Conservation (phyloP, 75 land plant genomes). For the Cryptomeria japonica region DNA sequence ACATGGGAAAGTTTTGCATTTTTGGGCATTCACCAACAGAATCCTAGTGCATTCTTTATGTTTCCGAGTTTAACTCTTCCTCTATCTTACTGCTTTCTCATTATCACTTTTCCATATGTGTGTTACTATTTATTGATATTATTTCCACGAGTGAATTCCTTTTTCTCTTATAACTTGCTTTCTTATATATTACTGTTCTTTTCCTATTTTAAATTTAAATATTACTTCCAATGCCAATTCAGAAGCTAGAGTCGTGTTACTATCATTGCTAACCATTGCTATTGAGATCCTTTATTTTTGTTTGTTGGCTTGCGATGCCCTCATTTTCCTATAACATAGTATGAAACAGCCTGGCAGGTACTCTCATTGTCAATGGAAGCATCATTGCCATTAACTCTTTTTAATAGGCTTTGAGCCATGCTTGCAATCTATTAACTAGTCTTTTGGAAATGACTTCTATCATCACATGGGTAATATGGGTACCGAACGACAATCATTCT, state of each 20-base stretch:
- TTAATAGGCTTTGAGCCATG: background rate
- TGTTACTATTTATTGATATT: background rate
- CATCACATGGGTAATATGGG: background rate
- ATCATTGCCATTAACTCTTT: background rate
- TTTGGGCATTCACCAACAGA: background rate
- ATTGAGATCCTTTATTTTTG: background rate
- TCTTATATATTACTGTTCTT: too few species aligned
- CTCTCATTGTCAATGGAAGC: background rate
- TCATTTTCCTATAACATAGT: background rate
- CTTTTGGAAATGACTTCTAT: background rate
- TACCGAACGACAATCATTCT: background rate
- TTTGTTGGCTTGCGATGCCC: background rate
- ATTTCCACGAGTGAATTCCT: background rate
- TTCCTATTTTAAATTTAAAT: background rate
- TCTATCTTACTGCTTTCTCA: background rate
- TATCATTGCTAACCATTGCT: background rate
- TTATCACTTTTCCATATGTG: background rate
- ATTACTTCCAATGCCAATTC: background rate
- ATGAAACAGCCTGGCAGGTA: background rate
- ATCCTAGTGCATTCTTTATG: background rate
- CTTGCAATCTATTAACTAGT: background rate
- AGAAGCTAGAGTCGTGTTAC: background rate
- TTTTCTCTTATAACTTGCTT: too few species aligned
- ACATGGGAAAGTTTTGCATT: too few species aligned
- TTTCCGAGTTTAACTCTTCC: background rate